Evolutionary conservation across 1,139 yeast species (phyloP).

Genomic region (Blastobotrys illinoisensis): DNA sequence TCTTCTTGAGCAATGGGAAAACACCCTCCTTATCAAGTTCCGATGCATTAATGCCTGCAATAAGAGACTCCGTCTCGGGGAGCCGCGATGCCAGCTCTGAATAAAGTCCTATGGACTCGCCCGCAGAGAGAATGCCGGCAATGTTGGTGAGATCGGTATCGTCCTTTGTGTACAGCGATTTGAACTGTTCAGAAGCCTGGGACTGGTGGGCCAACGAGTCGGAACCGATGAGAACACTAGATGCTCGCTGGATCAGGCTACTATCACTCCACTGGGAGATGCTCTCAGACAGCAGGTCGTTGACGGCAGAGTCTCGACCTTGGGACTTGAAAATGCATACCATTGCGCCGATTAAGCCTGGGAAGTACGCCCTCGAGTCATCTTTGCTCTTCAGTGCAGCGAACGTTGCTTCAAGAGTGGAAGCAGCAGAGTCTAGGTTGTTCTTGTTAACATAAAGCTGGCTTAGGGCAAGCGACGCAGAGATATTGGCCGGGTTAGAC

Average conservation of each 20-base stretch:
- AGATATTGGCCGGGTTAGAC: slow-evolving; percentile 18
- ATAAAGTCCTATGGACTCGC: slow-evolving; percentile 6
- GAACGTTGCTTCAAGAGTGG: slow-evolving; percentile 36
- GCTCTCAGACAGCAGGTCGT: slow-evolving; percentile 21
- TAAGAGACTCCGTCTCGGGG: slow-evolving; percentile 32
- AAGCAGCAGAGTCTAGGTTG: slow-evolving; percentile 44
- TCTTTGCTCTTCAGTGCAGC: slow-evolving; percentile 9
- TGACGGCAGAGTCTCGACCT: slow-evolving; percentile 22
- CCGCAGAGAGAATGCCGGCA: slow-evolving; percentile 24
- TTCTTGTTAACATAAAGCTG: slow-evolving; percentile 40
- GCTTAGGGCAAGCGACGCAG: slow-evolving; percentile 35
- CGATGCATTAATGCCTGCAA: slow-evolving; percentile 38
- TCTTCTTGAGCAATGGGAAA: slow-evolving; percentile 31
- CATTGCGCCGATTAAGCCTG: slow-evolving; percentile 42
- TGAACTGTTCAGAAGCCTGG: slow-evolving; percentile 13
- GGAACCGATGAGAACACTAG: slow-evolving; percentile 16
- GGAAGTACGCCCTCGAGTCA: slow-evolving; percentile 31
- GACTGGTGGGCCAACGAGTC: slow-evolving; percentile 9
- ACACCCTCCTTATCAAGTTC: slow-evolving; percentile 38
- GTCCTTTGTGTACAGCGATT: slow-evolving; percentile 8
- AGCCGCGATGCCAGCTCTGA: slow-evolving; percentile 12
- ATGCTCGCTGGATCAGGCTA: slow-evolving; percentile 27
- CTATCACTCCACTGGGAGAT: slow-evolving; percentile 31
- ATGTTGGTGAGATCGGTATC: slow-evolving; percentile 9
- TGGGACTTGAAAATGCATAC: slow-evolving; percentile 44